Percentiles rank a stretch among this genome's conserved stretches.
phyloP scores from a whole-genome alignment of 345 rosid genomes.

The Cardiospermum halicacabum region DNA sequence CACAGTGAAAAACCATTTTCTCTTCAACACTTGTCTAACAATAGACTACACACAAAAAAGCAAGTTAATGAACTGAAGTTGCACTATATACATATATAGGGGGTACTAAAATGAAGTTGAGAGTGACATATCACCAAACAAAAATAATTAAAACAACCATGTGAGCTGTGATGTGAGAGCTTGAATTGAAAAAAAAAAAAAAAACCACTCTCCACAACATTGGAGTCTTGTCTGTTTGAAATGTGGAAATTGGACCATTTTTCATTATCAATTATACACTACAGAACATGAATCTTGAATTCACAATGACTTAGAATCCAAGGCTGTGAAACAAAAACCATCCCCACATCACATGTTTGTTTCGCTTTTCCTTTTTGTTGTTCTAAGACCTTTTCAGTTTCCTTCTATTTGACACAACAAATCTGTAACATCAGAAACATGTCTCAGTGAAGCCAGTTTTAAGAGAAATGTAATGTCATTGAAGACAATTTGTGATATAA shows the following conservation, averaged over 20 bases:
- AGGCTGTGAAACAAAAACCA: conserved; percentile 22
- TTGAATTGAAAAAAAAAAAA: no score
- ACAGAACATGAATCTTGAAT: not conserved
- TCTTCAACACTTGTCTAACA: no score
- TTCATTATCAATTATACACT: no score
- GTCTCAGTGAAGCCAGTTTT: not conserved
- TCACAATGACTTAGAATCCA: conserved; percentile 19
- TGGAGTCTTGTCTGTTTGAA: conserved; percentile 12
- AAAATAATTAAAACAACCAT: conserved; percentile 23
- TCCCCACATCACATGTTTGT: conserved; percentile 6
- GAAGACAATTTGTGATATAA: no score
- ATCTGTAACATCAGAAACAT: not conserved
- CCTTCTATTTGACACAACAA: conserved; percentile 19
- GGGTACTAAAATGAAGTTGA: not conserved
- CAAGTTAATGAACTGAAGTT: no score
- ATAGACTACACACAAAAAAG: not conserved
- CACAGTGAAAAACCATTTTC: no score
- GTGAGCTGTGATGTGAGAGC: conserved; percentile 1
- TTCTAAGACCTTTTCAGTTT: not conserved
- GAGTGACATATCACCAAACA: conserved; percentile 29
- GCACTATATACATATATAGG: not conserved
- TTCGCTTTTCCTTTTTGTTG: not conserved
- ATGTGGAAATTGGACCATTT: conserved; percentile 3
- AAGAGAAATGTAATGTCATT: not conserved
- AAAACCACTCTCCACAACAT: not conserved